These are phyloP conservation scores for Sphagnum magellanicum DNA, from an alignment of 228 moss, liverwort and hornwort species.

Conservation along the genomic window DNA sequence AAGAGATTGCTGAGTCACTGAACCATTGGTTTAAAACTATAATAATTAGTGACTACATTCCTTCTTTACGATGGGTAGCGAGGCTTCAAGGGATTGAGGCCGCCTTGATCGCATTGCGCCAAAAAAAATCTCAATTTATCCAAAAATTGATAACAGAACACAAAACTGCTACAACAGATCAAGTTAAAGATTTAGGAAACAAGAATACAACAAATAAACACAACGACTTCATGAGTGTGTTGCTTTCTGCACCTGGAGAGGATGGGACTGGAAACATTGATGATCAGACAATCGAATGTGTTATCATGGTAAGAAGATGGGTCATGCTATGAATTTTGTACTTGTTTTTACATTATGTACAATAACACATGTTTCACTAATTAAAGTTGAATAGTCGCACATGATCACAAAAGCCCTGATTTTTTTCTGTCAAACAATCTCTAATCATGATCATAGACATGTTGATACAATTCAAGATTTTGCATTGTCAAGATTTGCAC, in stretches of 20 bases:
- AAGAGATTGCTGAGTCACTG: too few species aligned
- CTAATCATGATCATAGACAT: too few species aligned
- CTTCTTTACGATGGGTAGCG: background rate
- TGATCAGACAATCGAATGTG: background rate
- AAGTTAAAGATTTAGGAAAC: too few species aligned
- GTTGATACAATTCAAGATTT: too few species aligned
- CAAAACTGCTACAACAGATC: background rate
- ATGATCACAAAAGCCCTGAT: too few species aligned
- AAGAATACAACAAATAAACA: too few species aligned
- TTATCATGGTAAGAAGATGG: background rate
- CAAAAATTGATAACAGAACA: background rate
- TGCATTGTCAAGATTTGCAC: too few species aligned
- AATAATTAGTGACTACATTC: background rate
- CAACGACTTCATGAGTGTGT: background rate
- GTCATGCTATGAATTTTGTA: too few species aligned
- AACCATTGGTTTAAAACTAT: background rate
- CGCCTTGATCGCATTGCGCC: background rate
- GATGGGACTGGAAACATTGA: background rate
- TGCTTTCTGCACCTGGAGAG: background rate
- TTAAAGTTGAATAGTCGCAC: too few species aligned
- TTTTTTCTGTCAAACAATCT: too few species aligned
- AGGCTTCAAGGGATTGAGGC: slow-evolving; percentile 1
- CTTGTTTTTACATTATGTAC: too few species aligned
- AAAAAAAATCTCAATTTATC: background rate
- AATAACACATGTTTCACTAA: too few species aligned